Conservation (phyloP, 805 yeast genomes). For the Pichia cephalocereana region DNA sequence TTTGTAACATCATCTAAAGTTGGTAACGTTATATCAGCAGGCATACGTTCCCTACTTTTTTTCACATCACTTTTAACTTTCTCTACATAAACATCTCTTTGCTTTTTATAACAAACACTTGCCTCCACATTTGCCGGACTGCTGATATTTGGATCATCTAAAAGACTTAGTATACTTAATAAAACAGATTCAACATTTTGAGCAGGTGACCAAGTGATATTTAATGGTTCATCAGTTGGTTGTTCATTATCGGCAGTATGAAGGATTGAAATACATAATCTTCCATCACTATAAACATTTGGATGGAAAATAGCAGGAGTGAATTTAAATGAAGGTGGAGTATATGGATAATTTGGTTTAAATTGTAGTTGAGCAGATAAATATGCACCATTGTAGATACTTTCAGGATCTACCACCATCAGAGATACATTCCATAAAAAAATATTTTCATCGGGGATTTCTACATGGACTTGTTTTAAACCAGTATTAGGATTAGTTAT, state of each 20-base stretch:
- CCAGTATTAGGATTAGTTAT: conserved; percentile 86
- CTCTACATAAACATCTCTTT: conserved; percentile 68
- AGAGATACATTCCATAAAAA: conserved; percentile 79
- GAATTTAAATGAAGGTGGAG: conserved; percentile 90
- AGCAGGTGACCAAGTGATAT: conserved; percentile 92
- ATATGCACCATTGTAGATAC: conserved; percentile 90
- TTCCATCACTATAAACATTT: conserved; percentile 89
- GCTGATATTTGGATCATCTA: conserved; percentile 89
- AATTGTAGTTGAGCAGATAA: conserved; percentile 89
- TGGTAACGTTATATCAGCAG: conserved; percentile 79
- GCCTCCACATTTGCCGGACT: conserved; percentile 98
- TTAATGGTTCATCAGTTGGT: conserved; percentile 77
- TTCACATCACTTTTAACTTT: conserved; percentile 76
- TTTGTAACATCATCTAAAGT: conserved; percentile 37
- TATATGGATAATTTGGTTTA: conserved; percentile 84
- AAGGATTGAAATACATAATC: conserved; percentile 86
- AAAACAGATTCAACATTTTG: conserved; percentile 92
- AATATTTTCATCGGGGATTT: conserved; percentile 43
- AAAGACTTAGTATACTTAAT: conserved; percentile 78
- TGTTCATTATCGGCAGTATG: conserved; percentile 84
- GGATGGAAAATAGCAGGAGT: conserved; percentile 96
- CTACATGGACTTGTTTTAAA: conserved; percentile 27
- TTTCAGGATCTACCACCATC: conserved; percentile 83
- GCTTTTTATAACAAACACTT: conserved; percentile 84
- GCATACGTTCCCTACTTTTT: conserved; percentile 75